Percentiles rank a stretch among this genome's conserved stretches.
phyloP scores from a whole-genome alignment of 106 monocot species.

The Dioscorea alata region DNA sequence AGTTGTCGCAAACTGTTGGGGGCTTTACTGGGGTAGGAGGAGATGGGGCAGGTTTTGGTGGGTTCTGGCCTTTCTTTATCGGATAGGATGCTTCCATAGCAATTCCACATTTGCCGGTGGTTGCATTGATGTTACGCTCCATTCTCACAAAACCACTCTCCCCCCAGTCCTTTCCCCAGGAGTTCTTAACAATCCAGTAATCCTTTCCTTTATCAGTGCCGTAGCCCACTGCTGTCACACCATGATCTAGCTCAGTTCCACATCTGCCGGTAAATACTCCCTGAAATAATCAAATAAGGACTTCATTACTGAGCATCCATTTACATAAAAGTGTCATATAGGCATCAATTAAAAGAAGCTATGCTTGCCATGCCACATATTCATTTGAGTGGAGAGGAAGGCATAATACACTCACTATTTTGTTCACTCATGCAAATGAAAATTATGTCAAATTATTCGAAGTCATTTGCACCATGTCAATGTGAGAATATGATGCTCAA shows the following conservation, averaged over 20 bases:
- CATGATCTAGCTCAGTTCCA: conserved; percentile 70
- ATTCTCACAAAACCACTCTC: conserved; percentile 60
- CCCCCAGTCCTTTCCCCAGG: conserved; percentile 60
- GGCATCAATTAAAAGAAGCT: too few relatives aligned
- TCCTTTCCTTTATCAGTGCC: conserved; percentile 63
- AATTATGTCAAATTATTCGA: too few relatives aligned
- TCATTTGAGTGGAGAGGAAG: too few relatives aligned
- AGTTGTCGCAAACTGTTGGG: conserved; percentile 37
- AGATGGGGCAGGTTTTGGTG: conserved; percentile 53
- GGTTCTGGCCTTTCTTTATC: conserved; percentile 45
- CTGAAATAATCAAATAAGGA: conserved; percentile 15
- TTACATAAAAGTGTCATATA: too few relatives aligned
- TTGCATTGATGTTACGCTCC: conserved; percentile 31
- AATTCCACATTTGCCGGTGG: conserved; percentile 63
- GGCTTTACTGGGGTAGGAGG: conserved; percentile 52
- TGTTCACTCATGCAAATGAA: too few relatives aligned
- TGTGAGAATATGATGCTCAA: too few relatives aligned
- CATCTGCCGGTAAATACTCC: conserved; percentile 72
- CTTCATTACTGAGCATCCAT: too few relatives aligned
- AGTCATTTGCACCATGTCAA: too few relatives aligned
- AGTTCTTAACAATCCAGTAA: conserved; percentile 72
- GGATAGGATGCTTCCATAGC: conserved; percentile 67
- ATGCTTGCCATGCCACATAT: too few relatives aligned
- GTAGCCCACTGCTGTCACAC: conserved; percentile 71
- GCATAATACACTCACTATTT: too few relatives aligned